Base-by-base conservation (phyloP, 192 early-diverging fungal species). In the Coemansia sp. region DNA sequence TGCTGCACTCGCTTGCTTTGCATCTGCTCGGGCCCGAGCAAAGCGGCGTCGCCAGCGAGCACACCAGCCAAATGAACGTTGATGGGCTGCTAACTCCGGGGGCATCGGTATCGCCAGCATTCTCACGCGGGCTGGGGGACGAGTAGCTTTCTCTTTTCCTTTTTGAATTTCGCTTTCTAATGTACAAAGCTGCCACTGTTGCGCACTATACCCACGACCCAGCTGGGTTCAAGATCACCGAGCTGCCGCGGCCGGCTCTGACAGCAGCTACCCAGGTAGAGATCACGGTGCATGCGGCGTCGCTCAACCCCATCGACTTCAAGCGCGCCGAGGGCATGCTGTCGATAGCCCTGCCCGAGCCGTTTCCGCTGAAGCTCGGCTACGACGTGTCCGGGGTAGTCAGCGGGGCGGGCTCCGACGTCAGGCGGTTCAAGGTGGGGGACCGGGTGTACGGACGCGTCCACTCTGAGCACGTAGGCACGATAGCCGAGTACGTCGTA, bases 321-420 rank as follows among this genome's bases (percentile, higher is more conserved):
- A 85, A 86, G 69, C 73, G 73, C 34, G 82, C 74, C 10, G 59
- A 68, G 35, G 85, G 85, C 33, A 60, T 60, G 60, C 18, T 86
- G 6, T 62, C 73, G 21, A 43, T 79, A 13, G 9, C 71, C 16
- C 26, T 73, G 10, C 65, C 73, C 1, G 76, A 75, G 16, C 23
- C 21, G 11, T 77, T 77, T 40, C 87, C 87, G 34, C 51, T 82
- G 7, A 43, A 60, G 11, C 74, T 85, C 36, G 87, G 87, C 3
- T 82, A 78, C 67, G 87, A 88, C 63, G 73, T 83, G 2, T 70
- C 85, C 0, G 87, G 87, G 14, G 37, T 70, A 5, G 84, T 88
- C 9, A 69, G 67, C 5, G 39, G 59, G 16, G 67, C 69, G 0
- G 86, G 86, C 16, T 9, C 53, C 10, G 37, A 9, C 2, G 79